phyloP scores from a whole-genome alignment of 495 filamentous ascomycete genomes.

The Penicillium canescens region DNA sequence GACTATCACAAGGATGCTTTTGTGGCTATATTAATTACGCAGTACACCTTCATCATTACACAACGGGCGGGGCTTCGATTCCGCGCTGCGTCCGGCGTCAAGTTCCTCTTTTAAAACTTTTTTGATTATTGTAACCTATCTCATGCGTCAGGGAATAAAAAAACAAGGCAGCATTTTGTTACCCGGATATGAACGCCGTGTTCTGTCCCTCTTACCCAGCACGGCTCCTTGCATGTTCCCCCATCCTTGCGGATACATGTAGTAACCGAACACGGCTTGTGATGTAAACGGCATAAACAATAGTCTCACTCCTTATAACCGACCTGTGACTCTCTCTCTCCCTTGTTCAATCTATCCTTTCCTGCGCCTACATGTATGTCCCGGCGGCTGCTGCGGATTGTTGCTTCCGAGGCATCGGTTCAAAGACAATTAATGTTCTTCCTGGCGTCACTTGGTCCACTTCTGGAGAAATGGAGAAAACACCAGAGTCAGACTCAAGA shows the following conservation, averaged over 20 bases:
- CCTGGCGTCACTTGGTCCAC: constrained; percentile 7
- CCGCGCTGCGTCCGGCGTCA: constrained; percentile 13
- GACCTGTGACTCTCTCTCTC: too few relatives aligned
- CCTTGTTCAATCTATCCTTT: too few relatives aligned
- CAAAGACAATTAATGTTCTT: constrained; percentile 5
- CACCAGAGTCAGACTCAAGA: neutral
- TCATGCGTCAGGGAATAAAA: constrained; percentile 16
- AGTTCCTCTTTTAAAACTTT: constrained; percentile 7
- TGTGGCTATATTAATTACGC: constrained; percentile 9
- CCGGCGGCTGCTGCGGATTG: neutral
- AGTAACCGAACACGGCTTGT: neutral
- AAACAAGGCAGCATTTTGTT: neutral
- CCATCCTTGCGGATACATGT: constrained; percentile 17
- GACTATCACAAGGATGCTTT: constrained; percentile 6
- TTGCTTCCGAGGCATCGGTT: neutral
- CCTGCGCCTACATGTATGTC: neutral
- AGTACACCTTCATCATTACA: constrained; percentile 18
- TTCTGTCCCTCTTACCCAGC: constrained; percentile 13
- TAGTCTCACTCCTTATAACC: neutral
- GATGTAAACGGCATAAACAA: neutral
- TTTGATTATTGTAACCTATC: constrained; percentile 11
- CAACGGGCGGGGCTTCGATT: constrained; percentile 19
- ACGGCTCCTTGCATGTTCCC: constrained; percentile 27
- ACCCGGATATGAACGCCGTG: constrained; percentile 8
- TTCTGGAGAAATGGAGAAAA: neutral